Evolutionary conservation across 2,329 filamentous ascomycete genomes (phyloP).

Genomic region (Clarireedia paspali): DNA sequence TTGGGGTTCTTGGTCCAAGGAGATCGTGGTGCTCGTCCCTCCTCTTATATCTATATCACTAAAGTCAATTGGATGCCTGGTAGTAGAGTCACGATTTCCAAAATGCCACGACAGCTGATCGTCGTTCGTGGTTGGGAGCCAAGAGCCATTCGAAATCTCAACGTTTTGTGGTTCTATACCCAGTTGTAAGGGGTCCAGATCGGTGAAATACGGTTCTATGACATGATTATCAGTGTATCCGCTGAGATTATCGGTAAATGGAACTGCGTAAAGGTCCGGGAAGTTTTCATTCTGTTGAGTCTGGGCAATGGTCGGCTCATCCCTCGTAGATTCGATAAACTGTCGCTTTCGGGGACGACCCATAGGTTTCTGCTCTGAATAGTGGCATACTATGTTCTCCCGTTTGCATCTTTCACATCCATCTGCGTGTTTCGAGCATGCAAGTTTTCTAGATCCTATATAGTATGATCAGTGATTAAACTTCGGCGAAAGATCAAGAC

Average conservation of each 20-base stretch:
- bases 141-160: background rate
- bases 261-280: slow-evolving; percentile 13
- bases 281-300: background rate
- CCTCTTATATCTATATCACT: slow-evolving; percentile 12
- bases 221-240: slow-evolving; percentile 8
- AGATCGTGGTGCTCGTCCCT: background rate
- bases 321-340: slow-evolving; percentile 22
- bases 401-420: slow-evolving; percentile 52
- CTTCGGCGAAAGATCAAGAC: background rate
- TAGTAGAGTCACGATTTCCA: slow-evolving; percentile 14
- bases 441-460: slow-evolving; percentile 55
- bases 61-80: slow-evolving; percentile 17
- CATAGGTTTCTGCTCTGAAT: slow-evolving; percentile 60
- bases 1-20: background rate
- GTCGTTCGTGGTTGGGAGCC: slow-evolving; percentile 1
- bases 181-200: background rate
- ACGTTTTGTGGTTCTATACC: background rate
- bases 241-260: slow-evolving; percentile 9
- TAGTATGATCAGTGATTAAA: slow-evolving; percentile 17
- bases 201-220: slow-evolving; percentile 15
- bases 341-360: slow-evolving; percentile 54
- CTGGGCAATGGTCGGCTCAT: slow-evolving; percentile 8
- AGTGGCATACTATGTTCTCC: slow-evolving; percentile 51
- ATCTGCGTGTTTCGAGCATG: slow-evolving; percentile 53
- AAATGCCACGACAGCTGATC: slow-evolving; percentile 18